These are phyloP conservation scores for Globisporangium polare DNA, from an alignment of 352 stramenopile genomes.

Conservation along the genomic window DNA sequence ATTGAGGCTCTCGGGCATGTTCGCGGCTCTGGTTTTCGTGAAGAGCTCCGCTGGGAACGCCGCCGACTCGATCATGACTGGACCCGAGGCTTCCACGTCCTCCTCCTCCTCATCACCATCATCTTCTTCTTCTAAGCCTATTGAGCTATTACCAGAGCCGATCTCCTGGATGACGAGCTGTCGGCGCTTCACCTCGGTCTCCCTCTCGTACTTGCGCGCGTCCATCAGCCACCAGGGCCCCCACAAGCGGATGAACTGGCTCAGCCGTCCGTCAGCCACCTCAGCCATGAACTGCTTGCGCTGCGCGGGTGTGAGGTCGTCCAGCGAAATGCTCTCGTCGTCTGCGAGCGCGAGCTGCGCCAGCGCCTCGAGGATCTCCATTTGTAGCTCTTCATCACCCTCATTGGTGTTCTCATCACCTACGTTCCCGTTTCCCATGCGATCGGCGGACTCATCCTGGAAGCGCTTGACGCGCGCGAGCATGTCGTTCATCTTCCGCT, in stretches of 20 bases:
- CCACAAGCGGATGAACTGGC: conserved; percentile 63
- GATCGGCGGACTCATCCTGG: conserved; percentile 29
- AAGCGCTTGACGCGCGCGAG: conserved; percentile 55
- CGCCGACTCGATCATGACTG: conserved; percentile 27
- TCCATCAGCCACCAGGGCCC: conserved; percentile 65
- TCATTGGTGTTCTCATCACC: conserved; percentile 1
- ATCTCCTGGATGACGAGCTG: conserved; percentile 55
- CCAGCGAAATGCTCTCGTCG: conserved; percentile 47
- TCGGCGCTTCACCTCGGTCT: conserved; percentile 36
- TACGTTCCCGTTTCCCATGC: not conserved
- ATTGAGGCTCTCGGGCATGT: conserved; percentile 33
- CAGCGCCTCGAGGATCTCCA: conserved; percentile 30
- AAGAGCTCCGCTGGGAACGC: conserved; percentile 50
- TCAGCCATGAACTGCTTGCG: conserved; percentile 56
- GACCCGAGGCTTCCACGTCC: conserved; percentile 6
- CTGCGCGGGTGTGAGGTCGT: conserved; percentile 55
- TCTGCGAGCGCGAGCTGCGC: conserved; percentile 47
- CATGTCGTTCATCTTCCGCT: conserved; percentile 41
- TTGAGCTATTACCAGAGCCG: not conserved
- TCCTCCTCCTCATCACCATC: conserved; percentile 10
- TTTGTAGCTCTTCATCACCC: conserved; percentile 22
- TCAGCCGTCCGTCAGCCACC: conserved; percentile 58
- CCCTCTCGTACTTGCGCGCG: conserved; percentile 39
- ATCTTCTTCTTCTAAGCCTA: not conserved
- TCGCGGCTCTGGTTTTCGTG: conserved; percentile 27